Evolutionary conservation across 495 filamentous ascomycete species (phyloP).

Genomic region (Astrocystis sublimbata): DNA sequence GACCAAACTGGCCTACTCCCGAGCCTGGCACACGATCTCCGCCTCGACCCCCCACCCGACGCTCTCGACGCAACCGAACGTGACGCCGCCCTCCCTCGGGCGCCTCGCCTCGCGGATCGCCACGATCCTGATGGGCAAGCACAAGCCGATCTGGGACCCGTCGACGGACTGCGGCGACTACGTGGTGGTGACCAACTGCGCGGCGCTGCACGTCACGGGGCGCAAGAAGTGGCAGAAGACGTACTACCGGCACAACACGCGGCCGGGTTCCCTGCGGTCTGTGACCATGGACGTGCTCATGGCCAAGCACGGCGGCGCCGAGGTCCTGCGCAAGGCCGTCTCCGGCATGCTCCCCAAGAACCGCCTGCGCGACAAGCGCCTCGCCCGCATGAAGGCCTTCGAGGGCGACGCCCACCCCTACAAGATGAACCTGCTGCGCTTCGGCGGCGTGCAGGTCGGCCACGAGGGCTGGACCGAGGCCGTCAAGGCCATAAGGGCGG

Average conservation of each 20-base stretch:
- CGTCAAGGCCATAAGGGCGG: conserved; percentile 42
- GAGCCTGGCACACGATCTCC: conserved; percentile 89
- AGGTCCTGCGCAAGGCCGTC: conserved; percentile 89
- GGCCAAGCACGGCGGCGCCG: conserved; percentile 88
- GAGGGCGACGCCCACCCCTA: conserved; percentile 90
- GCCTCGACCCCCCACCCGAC: conserved; percentile 56
- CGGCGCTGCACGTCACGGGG: conserved; percentile 82
- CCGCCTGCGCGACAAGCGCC: conserved; percentile 75
- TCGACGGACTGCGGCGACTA: conserved; percentile 98
- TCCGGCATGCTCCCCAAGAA: conserved; percentile 99
- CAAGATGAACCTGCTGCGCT: conserved; percentile 79
- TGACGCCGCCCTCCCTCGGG: conserved; percentile 71
- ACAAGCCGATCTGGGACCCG: conserved; percentile 97
- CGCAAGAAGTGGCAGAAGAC: conserved; percentile 90
- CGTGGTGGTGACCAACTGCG: conserved; percentile 88
- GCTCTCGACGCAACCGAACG: conserved; percentile 56
- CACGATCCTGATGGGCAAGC: conserved; percentile 93
- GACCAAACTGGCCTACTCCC: conserved; percentile 95
- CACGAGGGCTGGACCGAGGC: conserved; percentile 46
- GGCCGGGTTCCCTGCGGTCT: conserved; percentile 80
- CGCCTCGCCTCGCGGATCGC: conserved; percentile 91
- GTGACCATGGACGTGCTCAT: conserved; percentile 96
- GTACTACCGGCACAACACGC: conserved; percentile 91
- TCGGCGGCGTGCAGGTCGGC: conserved; percentile 59
- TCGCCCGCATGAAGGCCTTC: conserved; percentile 93